Base-by-base conservation (phyloP, 352 stramenopile genomes). In the Pythium aphanidermatum region DNA sequence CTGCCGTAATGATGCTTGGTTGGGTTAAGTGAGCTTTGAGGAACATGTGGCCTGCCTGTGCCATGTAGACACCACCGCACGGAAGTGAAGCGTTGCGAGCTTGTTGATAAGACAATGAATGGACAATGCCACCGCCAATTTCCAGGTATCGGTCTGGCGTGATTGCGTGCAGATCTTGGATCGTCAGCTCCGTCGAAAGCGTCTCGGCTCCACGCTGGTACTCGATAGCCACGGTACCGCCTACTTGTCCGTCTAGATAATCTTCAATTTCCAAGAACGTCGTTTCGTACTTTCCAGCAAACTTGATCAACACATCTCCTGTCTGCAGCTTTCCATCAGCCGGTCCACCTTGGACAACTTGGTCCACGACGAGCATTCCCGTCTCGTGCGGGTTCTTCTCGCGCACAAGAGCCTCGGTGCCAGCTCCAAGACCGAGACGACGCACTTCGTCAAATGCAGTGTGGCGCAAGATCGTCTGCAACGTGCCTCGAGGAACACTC, bases 21-120 rank as follows among this genome's bases (percentile, higher is more conserved):
- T 89, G 81, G 5, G 74, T 76, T 20, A 96, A 46, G 27, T 91
- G 76, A 5, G 83, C 86, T 42, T 90, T 87, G 58, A 93, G 84
- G 40, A 97, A 83, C 85, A 97, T 96, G 65, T 95, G 88, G 2
- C 86, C 88, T 5, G 84, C 71, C 45, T 92, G 78, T 2, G 86
- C 84, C 48, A 95, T 51, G 63, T 93, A 94, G 13, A 95, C 83
- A 3, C 74, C 68, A 8, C 76, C 79, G 2, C 87, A 68, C 0
- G 74, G 66, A 9, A 95, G 52, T 24, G 84, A 90, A 24, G 80
- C 74, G 34, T 95, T 95, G 16, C 81, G 65, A 14, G 83, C 82
- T 63, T 95, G 80, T 38, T 94, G 80, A 48, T 95, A 96, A 16
- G 82, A 95, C 2, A 96, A 58, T 5, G 81, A 74, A 49, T 96